Base-by-base conservation (phyloP, 805 yeast species). In the Candida dajiaensis region DNA sequence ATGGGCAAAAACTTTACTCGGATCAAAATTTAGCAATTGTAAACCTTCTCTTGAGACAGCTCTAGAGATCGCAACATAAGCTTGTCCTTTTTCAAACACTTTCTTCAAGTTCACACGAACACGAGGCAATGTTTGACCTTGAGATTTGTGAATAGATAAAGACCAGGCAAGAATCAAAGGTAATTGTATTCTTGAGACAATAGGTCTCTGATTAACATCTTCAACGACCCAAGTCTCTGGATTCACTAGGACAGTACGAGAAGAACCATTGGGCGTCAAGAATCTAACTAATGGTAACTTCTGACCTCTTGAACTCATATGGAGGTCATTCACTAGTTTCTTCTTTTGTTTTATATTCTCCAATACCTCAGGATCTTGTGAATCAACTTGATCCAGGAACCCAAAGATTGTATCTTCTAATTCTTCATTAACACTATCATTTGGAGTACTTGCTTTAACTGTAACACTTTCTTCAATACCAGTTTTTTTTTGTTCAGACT, bases 141-240 rank as follows among this genome's bases (percentile, higher is more conserved):
- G 99, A 0, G 97, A 82, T 67, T 94, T 92, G 62, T 94, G 99
- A 40, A 94, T 90, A 0, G 97, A 89, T 39, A 94, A 66, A 0
- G 99, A 89, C 97, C 98, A 94, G 0, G 99, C 96, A n/a, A 90
- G 69, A 56, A 92, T 81, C 44, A 94, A 67, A 0, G 99, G 99
- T 2, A 94, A 55, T 59, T 94, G 99, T 0, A 73, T 71, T 56
- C 97, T 72, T 2, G 84, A 72, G 1, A 87, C 96, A 13, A 88
- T 54, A 0, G 83, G 78, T 9, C 71, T 71, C 19, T 84, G 88
- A 21, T 73, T 67, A 43, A 85, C 89, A 63, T 89, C 95, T 52
- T 83, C 92, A 20, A 87, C 71, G 0, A 74, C 75, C 89, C 97
- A 92, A 13, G 72, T 72, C 60, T 92, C 98, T 0, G 90, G 89